These are phyloP conservation scores for Adenanthera pavonina DNA, from an alignment of 306 rosid species.

Conservation along the genomic window DNA sequence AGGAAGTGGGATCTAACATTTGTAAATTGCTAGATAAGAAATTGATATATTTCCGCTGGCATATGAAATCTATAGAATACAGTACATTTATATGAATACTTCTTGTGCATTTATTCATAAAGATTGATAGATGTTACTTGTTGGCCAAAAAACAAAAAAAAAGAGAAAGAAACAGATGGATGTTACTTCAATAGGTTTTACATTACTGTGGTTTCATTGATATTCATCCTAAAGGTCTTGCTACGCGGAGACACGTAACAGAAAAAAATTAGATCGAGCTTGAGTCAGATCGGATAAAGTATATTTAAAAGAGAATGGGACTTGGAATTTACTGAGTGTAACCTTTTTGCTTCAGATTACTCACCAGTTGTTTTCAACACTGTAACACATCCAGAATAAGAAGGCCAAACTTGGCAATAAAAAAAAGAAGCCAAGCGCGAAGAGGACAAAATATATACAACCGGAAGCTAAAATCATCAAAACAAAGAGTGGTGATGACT, in stretches of 20 bases:
- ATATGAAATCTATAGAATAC: not conserved
- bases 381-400: not conserved
- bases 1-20: conserved; percentile 49
- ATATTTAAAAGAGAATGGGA: too few relatives aligned
- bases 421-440: not conserved
- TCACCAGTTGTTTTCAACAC: not conserved
- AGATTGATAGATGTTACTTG: not conserved
- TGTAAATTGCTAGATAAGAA: conserved; percentile 54
- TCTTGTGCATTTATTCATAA: not conserved
- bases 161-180: not conserved
- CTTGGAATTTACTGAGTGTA: too few relatives aligned
- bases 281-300: not conserved
- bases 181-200: not conserved
- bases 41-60: conserved; percentile 31
- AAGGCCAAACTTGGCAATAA: not conserved
- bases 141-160: too few relatives aligned
- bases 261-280: not conserved
- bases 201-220: not conserved
- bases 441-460: too few relatives aligned
- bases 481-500: too few relatives aligned
- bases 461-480: too few relatives aligned
- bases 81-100: not conserved
- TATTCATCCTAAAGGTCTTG: not conserved
- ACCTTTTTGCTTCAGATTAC: not conserved
- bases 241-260: not conserved